Evolutionary conservation across 2,329 filamentous ascomycete genomes (phyloP).

Genomic region (Aspergillus calidoustus): DNA sequence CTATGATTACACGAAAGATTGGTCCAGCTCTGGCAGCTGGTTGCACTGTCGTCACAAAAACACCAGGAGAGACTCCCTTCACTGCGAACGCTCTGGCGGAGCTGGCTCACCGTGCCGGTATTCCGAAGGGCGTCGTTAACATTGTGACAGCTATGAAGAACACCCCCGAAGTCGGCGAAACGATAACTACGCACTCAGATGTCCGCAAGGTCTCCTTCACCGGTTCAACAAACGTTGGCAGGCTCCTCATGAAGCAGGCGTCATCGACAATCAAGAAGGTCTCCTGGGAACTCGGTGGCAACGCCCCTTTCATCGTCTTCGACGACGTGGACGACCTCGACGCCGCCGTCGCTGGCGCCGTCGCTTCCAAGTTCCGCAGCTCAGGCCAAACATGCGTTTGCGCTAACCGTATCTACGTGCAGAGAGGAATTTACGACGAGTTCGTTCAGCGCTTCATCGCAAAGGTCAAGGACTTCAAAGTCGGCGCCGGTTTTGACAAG

Average conservation of each 20-base stretch:
- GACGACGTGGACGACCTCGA: slow-evolving; percentile 87
- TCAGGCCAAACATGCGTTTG: slow-evolving; percentile 96
- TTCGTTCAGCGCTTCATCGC: slow-evolving; percentile 61
- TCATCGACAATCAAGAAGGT: slow-evolving; percentile 82
- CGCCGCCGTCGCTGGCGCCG: slow-evolving; percentile 77
- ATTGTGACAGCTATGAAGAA: slow-evolving; percentile 80
- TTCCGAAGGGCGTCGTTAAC: slow-evolving; percentile 90
- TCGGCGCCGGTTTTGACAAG: slow-evolving; percentile 52
- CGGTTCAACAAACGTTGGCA: slow-evolving; percentile 69
- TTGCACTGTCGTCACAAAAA: slow-evolving; percentile 91
- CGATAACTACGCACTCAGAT: slow-evolving; percentile 74
- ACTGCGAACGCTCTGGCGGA: slow-evolving; percentile 87
- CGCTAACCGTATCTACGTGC: slow-evolving; percentile 63
- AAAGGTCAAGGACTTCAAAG: slow-evolving; percentile 55
- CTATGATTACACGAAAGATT: slow-evolving; percentile 58
- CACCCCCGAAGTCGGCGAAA: slow-evolving; percentile 76
- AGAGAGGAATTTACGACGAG: slow-evolving; percentile 56
- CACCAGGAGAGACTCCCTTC: slow-evolving; percentile 89
- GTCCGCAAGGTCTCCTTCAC: slow-evolving; percentile 95
- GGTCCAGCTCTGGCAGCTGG: slow-evolving; percentile 78
- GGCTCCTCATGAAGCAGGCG: slow-evolving; percentile 87
- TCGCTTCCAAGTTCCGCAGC: slow-evolving; percentile 88
- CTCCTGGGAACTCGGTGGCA: slow-evolving; percentile 91
- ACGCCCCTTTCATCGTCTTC: slow-evolving; percentile 95
- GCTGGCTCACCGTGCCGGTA: slow-evolving; percentile 81